These are phyloP conservation scores for Hemileccinum impolitum DNA, from an alignment of 768 basidiomycete species.

Conservation along the genomic window DNA sequence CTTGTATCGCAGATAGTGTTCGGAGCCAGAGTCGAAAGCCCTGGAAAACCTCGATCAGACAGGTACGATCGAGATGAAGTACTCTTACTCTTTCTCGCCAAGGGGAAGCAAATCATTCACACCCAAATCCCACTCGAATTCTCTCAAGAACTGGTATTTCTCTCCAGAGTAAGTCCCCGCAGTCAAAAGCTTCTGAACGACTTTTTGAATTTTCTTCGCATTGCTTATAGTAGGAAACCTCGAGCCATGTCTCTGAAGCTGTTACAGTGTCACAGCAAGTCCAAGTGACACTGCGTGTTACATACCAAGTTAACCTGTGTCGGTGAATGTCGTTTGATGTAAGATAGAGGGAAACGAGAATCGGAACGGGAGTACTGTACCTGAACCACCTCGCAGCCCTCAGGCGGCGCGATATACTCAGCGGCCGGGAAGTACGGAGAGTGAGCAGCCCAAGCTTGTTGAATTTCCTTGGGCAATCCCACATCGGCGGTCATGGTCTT, in stretches of 20 bases:
- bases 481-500: background rate
- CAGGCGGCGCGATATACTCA: constrained; percentile 45
- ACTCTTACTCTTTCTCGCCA: constrained; percentile 60
- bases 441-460: constrained; percentile 55
- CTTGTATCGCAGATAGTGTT: constrained; percentile 53
- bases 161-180: constrained; percentile 44
- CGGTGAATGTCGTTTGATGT: background rate
- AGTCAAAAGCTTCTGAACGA: constrained; percentile 52
- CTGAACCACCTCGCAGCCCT: constrained; percentile 52
- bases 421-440: constrained; percentile 55
- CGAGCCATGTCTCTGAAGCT: constrained; percentile 82
- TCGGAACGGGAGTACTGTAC: constrained; percentile 29
- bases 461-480: constrained; percentile 20
- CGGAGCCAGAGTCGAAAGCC: constrained; percentile 49
- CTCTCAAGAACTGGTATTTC: constrained; percentile 52
- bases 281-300: background rate
- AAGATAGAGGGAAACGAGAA: background rate
- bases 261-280: constrained; percentile 2
- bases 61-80: background rate
- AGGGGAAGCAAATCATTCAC: constrained; percentile 58
- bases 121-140: constrained; percentile 60
- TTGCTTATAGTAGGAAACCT: constrained; percentile 65
- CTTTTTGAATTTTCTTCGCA: constrained; percentile 38
- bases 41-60: constrained; percentile 24
- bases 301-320: constrained; percentile 31